A percentile compares a stretch with the other conserved stretches of the same genome.
Conservation (phyloP, 2,329 filamentous ascomycete genomes). For the Diaporthe australafricana region DNA sequence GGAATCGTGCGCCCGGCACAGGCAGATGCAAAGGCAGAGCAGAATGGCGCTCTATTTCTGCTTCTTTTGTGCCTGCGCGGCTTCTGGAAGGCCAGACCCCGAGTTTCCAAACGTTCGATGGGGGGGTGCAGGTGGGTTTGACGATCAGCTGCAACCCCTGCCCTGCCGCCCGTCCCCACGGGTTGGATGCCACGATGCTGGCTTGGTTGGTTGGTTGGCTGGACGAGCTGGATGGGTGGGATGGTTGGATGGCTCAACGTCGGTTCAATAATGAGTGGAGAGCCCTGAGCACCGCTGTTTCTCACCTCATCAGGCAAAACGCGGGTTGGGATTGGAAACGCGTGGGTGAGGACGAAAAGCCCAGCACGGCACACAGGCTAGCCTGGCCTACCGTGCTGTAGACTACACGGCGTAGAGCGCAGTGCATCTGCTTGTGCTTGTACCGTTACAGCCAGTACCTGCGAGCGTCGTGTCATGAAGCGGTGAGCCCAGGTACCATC, state of each 20-base stretch:
- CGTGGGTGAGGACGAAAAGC: conserved; percentile 13
- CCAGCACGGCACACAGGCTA: conserved; percentile 1
- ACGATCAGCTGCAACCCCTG: conserved; percentile 27
- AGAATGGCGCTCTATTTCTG: neutral
- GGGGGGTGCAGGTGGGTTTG: conserved; percentile 12
- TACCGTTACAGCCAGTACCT: conserved; percentile 10
- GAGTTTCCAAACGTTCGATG: conserved; percentile 19
- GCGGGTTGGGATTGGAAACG: conserved; percentile 23
- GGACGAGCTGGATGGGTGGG: neutral
- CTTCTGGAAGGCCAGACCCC: conserved; percentile 13
- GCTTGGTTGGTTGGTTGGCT: neutral
- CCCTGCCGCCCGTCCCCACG: neutral
- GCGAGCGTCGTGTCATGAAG: conserved; percentile 15
- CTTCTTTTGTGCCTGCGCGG: conserved; percentile 8
- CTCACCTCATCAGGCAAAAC: conserved; percentile 29
- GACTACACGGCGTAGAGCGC: too few relatives aligned
- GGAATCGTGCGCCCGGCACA: neutral
- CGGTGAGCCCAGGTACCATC: conserved; percentile 16
- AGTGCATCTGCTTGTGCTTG: neutral
- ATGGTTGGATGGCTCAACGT: conserved; percentile 16
- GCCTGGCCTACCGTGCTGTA: neutral
- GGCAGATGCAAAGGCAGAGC: neutral
- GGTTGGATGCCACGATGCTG: too few relatives aligned
- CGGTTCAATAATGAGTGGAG: conserved; percentile 10
- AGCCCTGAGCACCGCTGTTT: conserved; percentile 25